Evolutionary conservation across 2,329 filamentous ascomycete genomes (phyloP).

Genomic region (Phialophora expanda): DNA sequence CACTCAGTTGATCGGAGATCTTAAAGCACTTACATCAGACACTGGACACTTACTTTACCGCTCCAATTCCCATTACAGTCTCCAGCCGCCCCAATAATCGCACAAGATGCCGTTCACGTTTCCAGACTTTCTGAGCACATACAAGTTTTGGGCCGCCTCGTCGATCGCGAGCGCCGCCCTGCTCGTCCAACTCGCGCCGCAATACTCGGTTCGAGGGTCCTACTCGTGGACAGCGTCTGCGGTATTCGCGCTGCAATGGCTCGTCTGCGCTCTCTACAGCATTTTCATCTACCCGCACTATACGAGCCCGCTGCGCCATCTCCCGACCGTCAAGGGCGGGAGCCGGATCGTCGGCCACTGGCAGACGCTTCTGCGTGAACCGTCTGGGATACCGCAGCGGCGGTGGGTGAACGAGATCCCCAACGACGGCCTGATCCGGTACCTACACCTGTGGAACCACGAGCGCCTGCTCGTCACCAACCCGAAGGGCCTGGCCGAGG

Average conservation of each 20-base stretch:
- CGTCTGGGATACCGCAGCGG: slow-evolving; percentile 47
- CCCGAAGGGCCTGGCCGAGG: slow-evolving; percentile 70
- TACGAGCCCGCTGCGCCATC: slow-evolving; percentile 62
- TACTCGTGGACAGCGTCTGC: slow-evolving; percentile 39
- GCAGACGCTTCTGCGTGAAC: slow-evolving; percentile 44
- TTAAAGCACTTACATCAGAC: background rate
- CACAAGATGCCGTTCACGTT: slow-evolving; percentile 57
- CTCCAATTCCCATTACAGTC: too few relatives aligned
- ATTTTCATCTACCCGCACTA: slow-evolving; percentile 63
- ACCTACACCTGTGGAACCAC: slow-evolving; percentile 65
- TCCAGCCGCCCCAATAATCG: slow-evolving; percentile 34
- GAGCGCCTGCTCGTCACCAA: slow-evolving; percentile 67
- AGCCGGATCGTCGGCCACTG: slow-evolving; percentile 54
- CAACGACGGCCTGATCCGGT: slow-evolving; percentile 72
- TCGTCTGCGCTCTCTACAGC: slow-evolving; percentile 42
- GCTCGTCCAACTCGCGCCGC: slow-evolving; percentile 37
- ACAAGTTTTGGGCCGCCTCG: slow-evolving; percentile 32
- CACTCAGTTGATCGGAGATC: background rate
- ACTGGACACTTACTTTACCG: background rate
- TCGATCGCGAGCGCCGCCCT: slow-evolving; percentile 33
- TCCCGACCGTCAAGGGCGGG: slow-evolving; percentile 60
- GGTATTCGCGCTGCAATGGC: slow-evolving; percentile 38
- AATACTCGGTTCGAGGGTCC: slow-evolving; percentile 43
- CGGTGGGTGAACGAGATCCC: slow-evolving; percentile 65
- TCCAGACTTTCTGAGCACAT: slow-evolving; percentile 31